A percentile compares a stretch with the other conserved stretches of the same genome.
These are phyloP conservation scores for Aspergillus haitiensis DNA, from an alignment of 495 filamentous ascomycete species.

Conservation along the genomic window DNA sequence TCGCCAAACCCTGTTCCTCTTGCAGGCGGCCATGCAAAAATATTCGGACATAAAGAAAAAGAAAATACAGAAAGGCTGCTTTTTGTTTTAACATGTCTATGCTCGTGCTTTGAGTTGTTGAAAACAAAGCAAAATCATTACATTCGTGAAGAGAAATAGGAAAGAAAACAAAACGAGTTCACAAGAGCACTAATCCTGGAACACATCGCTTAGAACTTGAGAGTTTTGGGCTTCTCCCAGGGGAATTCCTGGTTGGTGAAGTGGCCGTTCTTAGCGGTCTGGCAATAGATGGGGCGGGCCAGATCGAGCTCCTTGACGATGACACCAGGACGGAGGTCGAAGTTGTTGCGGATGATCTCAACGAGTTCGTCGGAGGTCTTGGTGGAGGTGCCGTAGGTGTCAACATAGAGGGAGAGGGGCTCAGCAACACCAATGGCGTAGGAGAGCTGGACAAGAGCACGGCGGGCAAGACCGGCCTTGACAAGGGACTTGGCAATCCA, in stretches of 20 bases:
- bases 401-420: conserved; percentile 81
- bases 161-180: conserved; percentile 12
- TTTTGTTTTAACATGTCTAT: conserved; percentile 46
- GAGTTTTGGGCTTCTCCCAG: conserved; percentile 97
- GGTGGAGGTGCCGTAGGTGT: conserved; percentile 64
- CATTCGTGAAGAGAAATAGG: conserved; percentile 44
- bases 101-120: conserved; percentile 58
- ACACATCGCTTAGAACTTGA: conserved; percentile 69
- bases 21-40: conserved; percentile 47
- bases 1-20: conserved; percentile 42
- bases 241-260: conserved; percentile 97
- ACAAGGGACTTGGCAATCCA: conserved; percentile 99
- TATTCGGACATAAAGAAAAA: conserved; percentile 35
- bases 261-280: conserved; percentile 99
- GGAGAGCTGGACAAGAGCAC: conserved; percentile 92
- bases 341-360: conserved; percentile 90
- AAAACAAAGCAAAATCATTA: conserved; percentile 62
- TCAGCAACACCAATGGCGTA: conserved; percentile 99
- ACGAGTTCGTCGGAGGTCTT: conserved; percentile 89
- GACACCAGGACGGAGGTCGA: conserved; percentile 94
- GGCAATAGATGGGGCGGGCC: conserved; percentile 92
- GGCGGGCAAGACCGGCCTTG: conserved; percentile 80
- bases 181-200: conserved; percentile 5
- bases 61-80: conserved; percentile 22
- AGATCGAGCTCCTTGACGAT: conserved; percentile 98